A percentile compares a stretch with the other conserved stretches of the same genome.
Conservation (phyloP, 106 monocot genomes). For the Dioscorea dumetorum region DNA sequence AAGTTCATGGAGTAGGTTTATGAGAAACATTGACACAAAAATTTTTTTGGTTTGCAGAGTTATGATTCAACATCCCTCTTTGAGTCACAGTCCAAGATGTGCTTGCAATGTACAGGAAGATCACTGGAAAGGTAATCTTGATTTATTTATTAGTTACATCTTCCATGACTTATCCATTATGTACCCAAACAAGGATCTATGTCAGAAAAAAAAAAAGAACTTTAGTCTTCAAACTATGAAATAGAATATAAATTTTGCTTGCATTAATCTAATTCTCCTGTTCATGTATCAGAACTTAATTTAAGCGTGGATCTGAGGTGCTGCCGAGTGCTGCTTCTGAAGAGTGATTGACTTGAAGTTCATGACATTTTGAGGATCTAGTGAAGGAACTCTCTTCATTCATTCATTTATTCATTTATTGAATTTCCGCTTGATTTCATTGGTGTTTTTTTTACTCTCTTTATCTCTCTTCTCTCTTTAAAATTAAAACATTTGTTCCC, state of each 20-base stretch:
- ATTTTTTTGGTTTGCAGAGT: constrained; percentile 47
- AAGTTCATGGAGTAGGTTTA: neutral
- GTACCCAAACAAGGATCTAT: neutral
- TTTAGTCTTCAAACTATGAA: neutral
- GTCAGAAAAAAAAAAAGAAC: neutral
- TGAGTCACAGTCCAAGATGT: constrained; percentile 92
- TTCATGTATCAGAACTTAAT: constrained; percentile 37
- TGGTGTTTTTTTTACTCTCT: neutral
- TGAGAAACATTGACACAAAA: too few relatives aligned
- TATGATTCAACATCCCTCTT: constrained; percentile 97
- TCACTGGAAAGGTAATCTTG: constrained; percentile 86
- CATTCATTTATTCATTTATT: neutral
- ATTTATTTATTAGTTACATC: neutral
- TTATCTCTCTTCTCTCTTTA: neutral
- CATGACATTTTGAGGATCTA: neutral
- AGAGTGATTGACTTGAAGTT: constrained; percentile 17
- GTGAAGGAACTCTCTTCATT: neutral
- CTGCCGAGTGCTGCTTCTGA: constrained; percentile 67
- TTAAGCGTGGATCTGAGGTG: constrained; percentile 65
- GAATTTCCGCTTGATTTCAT: neutral
- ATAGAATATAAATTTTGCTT: neutral
- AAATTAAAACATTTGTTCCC: neutral
- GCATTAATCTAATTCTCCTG: neutral
- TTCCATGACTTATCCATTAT: neutral
- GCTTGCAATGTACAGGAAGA: constrained; percentile 76